These are phyloP conservation scores for Trichoderma oligosporum DNA, from an alignment of 2,329 filamentous ascomycete species.

Conservation along the genomic window DNA sequence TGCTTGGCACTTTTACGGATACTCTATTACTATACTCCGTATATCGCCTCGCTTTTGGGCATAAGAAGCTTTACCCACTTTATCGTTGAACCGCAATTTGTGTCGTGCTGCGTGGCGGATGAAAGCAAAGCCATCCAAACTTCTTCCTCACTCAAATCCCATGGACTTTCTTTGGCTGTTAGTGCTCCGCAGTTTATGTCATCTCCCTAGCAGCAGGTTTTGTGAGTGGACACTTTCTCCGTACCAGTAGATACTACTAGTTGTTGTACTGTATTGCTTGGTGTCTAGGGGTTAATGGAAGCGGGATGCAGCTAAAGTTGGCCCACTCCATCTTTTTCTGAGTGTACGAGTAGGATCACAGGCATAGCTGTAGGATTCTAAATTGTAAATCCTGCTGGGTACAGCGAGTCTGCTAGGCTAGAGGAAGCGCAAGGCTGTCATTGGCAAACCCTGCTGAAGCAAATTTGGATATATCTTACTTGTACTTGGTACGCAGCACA, in stretches of 20 bases:
- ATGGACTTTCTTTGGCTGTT: not conserved
- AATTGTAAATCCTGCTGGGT: too few relatives aligned
- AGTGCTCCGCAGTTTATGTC: conserved; percentile 11
- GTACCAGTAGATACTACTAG: too few relatives aligned
- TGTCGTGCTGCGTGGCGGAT: not conserved
- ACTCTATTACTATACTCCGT: not conserved
- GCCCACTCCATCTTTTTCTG: not conserved
- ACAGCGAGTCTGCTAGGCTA: not conserved
- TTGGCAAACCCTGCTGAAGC: not conserved
- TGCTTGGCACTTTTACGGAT: too few relatives aligned
- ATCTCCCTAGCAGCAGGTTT: not conserved
- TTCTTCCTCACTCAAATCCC: not conserved
- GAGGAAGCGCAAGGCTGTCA: not conserved
- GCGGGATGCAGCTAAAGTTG: conserved; percentile 14
- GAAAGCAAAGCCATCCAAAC: not conserved
- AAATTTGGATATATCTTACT: not conserved
- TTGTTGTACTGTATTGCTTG: not conserved
- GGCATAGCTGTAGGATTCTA: conserved; percentile 6
- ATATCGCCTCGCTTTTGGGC: too few relatives aligned
- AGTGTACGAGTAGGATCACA: not conserved
- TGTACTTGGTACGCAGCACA: too few relatives aligned
- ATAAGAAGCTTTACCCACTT: not conserved
- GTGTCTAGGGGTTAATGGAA: conserved; percentile 11
- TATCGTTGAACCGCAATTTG: not conserved
- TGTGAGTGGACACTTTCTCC: conserved; percentile 12